Conservation (phyloP, 148 eudicot genomes). For the Heliosperma pusillum region DNA sequence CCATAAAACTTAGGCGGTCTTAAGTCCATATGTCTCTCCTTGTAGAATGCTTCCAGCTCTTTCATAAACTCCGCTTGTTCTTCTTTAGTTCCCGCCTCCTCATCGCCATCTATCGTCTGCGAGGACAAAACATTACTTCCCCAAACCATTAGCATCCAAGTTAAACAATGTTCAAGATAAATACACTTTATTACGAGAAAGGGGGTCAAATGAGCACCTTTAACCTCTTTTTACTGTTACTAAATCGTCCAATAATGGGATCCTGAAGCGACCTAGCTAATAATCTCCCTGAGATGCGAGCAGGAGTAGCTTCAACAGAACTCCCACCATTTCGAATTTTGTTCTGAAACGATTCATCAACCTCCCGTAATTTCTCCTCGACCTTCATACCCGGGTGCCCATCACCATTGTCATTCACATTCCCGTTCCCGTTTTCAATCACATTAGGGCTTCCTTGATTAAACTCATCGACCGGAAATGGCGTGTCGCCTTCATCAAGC, state of each 20-base stretch:
- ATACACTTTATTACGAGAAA: neutral
- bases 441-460: conserved; percentile 7
- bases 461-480: conserved; percentile 22
- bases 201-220: conserved; percentile 19
- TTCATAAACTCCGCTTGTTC: conserved; percentile 82
- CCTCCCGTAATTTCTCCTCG: conserved; percentile 3
- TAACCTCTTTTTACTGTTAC: conserved; percentile 27
- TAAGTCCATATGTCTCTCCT: conserved; percentile 59
- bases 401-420: conserved; percentile 24
- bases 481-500: conserved; percentile 30
- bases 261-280: conserved; percentile 22
- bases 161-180: neutral
- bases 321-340: conserved; percentile 21
- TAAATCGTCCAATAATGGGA: conserved; percentile 18
- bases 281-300: conserved; percentile 27
- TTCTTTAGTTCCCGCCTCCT: conserved; percentile 73
- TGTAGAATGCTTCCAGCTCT: conserved; percentile 61
- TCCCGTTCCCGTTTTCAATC: conserved; percentile 1
- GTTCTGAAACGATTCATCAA: neutral
- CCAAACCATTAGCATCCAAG: neutral
- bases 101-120: conserved; percentile 64
- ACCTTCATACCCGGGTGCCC: neutral
- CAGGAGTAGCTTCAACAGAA: conserved; percentile 23
- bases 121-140: conserved; percentile 10
- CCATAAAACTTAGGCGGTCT: conserved; percentile 92